Conservation (phyloP, 371 early-diverging fungal species). For the Astathelohania contejeani region DNA sequence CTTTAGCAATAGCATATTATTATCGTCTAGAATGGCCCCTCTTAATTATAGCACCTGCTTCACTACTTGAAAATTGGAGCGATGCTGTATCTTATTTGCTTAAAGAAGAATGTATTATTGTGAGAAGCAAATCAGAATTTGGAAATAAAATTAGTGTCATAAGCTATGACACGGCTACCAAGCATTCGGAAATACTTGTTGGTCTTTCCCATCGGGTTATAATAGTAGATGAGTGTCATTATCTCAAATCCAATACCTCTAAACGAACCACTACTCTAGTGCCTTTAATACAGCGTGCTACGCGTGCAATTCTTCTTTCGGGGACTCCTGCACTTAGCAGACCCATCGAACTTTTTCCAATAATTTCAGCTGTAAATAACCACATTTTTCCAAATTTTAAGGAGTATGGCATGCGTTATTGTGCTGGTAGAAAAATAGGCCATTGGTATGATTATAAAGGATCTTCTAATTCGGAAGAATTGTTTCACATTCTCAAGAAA, state of each 20-base stretch:
- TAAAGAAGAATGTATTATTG: slow-evolving; percentile 19
- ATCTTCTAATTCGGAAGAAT: slow-evolving; percentile 54
- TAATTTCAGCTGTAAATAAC: slow-evolving; percentile 52
- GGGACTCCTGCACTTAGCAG: slow-evolving; percentile 57
- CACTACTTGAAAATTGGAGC: slow-evolving; percentile 55
- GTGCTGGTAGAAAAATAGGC: slow-evolving; percentile 49
- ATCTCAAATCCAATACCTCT: slow-evolving; percentile 53
- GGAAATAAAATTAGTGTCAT: slow-evolving; percentile 14
- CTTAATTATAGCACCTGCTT: slow-evolving; percentile 55
- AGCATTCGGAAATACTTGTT: too few species aligned
- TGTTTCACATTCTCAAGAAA: slow-evolving; percentile 53
- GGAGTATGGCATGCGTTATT: slow-evolving; percentile 56
- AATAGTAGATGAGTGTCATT: slow-evolving; percentile 55
- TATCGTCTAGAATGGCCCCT: slow-evolving; percentile 55
- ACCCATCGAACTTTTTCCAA: slow-evolving; percentile 56
- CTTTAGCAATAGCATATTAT: slow-evolving; percentile 55
- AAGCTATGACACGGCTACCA: slow-evolving; percentile 39
- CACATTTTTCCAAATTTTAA: slow-evolving; percentile 46
- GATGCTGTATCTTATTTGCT: slow-evolving; percentile 54
- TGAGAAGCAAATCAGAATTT: slow-evolving; percentile 16
- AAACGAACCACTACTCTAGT: slow-evolving; percentile 53
- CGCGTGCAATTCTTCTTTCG: slow-evolving; percentile 50
- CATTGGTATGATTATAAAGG: slow-evolving; percentile 51
- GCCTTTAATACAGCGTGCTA: slow-evolving; percentile 52
- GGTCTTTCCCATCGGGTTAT: slow-evolving; percentile 31